Conservation (phyloP, 805 yeast genomes). For the Suhomyces vadensis region DNA sequence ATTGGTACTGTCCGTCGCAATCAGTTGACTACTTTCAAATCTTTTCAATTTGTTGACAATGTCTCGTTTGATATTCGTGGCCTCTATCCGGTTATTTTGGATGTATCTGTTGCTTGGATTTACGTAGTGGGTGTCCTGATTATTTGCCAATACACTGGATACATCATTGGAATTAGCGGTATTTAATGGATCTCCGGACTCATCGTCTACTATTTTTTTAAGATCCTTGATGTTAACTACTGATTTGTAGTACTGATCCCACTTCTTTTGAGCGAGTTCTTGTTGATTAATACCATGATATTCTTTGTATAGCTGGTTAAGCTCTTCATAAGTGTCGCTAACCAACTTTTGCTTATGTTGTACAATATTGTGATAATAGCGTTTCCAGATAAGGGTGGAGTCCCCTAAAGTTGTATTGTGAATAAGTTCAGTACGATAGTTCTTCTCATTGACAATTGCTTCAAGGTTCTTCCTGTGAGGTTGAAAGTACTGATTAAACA, state of each 20-base stretch:
- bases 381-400: conserved; percentile 36
- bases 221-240: conserved; percentile 21
- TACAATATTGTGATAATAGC: conserved; percentile 27
- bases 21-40: conserved; percentile 2
- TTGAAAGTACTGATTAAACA: conserved; percentile 22
- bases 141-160: conserved; percentile 3
- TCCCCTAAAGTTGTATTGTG: conserved; percentile 22
- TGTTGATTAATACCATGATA: conserved; percentile 25
- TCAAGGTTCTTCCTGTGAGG: conserved; percentile 25
- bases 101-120: conserved; percentile 23
- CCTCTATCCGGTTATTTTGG: conserved; percentile 33
- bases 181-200: conserved; percentile 3
- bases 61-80: conserved; percentile 28
- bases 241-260: conserved; percentile 29
- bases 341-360: conserved; percentile 27
- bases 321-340: conserved; percentile 26
- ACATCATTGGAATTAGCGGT: conserved; percentile 10
- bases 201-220: conserved; percentile 5
- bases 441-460: conserved; percentile 28
- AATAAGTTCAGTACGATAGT: conserved; percentile 29
- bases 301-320: conserved; percentile 30
- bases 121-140: conserved; percentile 23
- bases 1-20: conserved; percentile 1
- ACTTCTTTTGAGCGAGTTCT: conserved; percentile 9
- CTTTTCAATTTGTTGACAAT: conserved; percentile 11